phyloP scores from a whole-genome alignment of 495 filamentous ascomycete genomes.

The Talaromyces adpressus region DNA sequence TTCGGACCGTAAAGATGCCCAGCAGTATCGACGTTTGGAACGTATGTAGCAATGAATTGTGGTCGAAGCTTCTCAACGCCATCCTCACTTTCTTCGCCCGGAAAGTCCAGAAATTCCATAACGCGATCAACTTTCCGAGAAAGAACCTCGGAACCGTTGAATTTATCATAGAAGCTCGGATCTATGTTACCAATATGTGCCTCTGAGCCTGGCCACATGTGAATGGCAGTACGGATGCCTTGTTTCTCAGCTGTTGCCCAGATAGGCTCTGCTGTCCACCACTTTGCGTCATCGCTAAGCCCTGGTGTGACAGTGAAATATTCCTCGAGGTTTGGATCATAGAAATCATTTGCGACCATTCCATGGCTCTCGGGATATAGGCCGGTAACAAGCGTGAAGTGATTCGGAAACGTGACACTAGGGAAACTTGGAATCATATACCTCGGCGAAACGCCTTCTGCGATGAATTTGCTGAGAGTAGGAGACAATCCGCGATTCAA shows the following conservation, averaged over 20 bases:
- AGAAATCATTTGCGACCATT: slow-evolving; percentile 90
- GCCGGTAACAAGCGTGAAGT: slow-evolving; percentile 90
- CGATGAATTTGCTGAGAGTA: slow-evolving; percentile 69
- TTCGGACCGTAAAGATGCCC: slow-evolving; percentile 90
- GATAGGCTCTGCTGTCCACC: slow-evolving; percentile 91
- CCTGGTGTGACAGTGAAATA: slow-evolving; percentile 63
- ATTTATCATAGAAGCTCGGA: slow-evolving; percentile 74
- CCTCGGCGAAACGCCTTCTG: slow-evolving; percentile 75
- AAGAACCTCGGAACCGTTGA: slow-evolving; percentile 68
- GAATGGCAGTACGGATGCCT: slow-evolving; percentile 69
- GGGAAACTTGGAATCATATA: slow-evolving; percentile 94
- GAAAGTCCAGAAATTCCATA: slow-evolving; percentile 72
- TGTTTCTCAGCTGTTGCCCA: slow-evolving; percentile 87
- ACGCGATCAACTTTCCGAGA: slow-evolving; percentile 69
- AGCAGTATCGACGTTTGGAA: slow-evolving; percentile 80
- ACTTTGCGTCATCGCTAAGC: slow-evolving; percentile 69
- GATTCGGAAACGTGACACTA: slow-evolving; percentile 96
- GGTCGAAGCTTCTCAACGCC: slow-evolving; percentile 45
- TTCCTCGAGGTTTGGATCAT: slow-evolving; percentile 66
- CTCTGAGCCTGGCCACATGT: slow-evolving; percentile 99
- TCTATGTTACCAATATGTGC: slow-evolving; percentile 59
- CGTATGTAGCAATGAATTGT: slow-evolving; percentile 89
- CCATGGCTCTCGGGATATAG: slow-evolving; percentile 91
- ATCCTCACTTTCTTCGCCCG: slow-evolving; percentile 51
- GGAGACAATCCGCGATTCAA: slow-evolving; percentile 77